Conservation (phyloP, 352 stramenopile genomes). For the Phytopythium montanum region DNA sequence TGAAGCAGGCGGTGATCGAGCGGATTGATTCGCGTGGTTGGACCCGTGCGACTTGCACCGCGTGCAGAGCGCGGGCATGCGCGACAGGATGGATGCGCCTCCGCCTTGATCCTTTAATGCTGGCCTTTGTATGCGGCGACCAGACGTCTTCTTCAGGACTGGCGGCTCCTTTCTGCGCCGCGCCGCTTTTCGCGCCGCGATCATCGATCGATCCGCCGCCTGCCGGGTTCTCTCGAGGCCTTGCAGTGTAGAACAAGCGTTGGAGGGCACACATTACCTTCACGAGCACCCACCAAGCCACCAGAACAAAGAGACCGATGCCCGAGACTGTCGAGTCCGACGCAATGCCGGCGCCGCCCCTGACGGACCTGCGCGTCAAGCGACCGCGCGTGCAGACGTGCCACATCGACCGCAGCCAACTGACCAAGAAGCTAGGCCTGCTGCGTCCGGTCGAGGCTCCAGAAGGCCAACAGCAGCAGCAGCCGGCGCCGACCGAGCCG, state of each 20-base stretch:
- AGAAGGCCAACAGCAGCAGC: not conserved
- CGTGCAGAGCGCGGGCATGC: not conserved
- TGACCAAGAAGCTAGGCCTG: conserved; percentile 5
- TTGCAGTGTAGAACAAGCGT: not conserved
- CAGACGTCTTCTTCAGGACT: not conserved
- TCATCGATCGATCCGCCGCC: not conserved
- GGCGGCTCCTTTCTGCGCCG: not conserved
- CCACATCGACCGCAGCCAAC: conserved; percentile 6
- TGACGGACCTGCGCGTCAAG: conserved; percentile 6
- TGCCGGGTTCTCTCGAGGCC: not conserved
- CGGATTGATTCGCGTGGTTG: not conserved
- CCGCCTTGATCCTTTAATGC: not conserved
- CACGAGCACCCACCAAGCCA: too few species aligned
- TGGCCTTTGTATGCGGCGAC: not conserved
- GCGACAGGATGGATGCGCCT: not conserved
- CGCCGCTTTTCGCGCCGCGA: not conserved
- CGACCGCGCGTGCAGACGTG: conserved; percentile 1
- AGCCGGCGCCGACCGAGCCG: not conserved
- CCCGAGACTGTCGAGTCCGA: conserved; percentile 3
- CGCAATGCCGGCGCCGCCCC: not conserved
- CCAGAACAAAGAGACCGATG: not conserved
- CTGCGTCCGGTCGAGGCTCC: not conserved
- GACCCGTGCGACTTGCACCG: not conserved
- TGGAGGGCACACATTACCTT: not conserved
- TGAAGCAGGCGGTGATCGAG: not conserved